Percentiles rank a stretch among this genome's conserved stretches.
These are phyloP conservation scores for Chlorella vulgaris DNA, from an alignment of 139 green algal species.

Conservation along the genomic window DNA sequence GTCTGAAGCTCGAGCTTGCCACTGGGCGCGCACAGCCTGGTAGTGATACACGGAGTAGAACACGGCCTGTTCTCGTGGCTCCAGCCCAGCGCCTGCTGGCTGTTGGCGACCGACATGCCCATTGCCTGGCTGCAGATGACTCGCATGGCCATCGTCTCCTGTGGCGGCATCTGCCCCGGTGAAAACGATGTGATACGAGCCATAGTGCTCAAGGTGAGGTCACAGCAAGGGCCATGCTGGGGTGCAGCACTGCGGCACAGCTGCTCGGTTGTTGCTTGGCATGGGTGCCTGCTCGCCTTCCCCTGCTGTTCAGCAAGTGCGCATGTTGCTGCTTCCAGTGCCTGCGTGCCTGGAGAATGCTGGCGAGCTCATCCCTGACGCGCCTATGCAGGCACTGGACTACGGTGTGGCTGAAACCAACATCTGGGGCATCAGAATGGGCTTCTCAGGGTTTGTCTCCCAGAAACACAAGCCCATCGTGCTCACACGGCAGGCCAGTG, in stretches of 20 bases:
- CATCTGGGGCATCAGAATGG: conserved; percentile 89
- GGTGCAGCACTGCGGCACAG: too few relatives aligned
- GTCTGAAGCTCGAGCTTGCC: too few relatives aligned
- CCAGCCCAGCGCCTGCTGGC: too few relatives aligned
- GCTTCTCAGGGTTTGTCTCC: conserved; percentile 85
- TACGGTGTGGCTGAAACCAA: conserved; percentile 89
- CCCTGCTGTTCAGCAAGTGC: neutral
- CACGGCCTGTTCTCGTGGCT: too few relatives aligned
- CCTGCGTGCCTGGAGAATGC: too few relatives aligned
- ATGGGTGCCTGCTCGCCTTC: neutral
- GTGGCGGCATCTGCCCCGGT: conserved; percentile 94
- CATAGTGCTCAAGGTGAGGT: conserved; percentile 82
- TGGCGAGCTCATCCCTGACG: neutral
- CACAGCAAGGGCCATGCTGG: neutral
- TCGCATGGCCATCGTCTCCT: conserved; percentile 84
- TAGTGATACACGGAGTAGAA: too few relatives aligned
- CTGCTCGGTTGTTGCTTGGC: too few relatives aligned
- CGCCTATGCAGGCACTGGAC: conserved; percentile 47
- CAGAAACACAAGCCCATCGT: neutral
- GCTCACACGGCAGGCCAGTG: conserved; percentile 1
- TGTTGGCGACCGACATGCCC: too few relatives aligned
- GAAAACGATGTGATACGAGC: conserved; percentile 95
- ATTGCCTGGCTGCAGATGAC: conserved; percentile 54
- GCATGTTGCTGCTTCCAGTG: neutral
- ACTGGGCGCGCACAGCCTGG: too few relatives aligned